phyloP scores from a whole-genome alignment of 495 filamentous ascomycete genomes.

The Aspergillus campestris region DNA sequence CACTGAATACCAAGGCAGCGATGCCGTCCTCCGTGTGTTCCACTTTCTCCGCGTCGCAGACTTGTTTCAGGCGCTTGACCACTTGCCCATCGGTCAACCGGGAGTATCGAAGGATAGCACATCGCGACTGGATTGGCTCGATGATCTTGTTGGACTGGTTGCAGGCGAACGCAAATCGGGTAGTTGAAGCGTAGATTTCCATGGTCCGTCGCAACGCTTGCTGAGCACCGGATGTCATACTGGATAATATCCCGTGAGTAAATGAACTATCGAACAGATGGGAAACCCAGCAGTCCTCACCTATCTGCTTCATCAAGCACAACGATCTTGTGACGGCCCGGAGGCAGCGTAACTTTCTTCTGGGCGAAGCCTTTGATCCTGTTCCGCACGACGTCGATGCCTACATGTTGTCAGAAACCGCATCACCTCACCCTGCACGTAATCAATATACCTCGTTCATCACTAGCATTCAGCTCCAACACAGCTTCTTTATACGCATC shows the following conservation, averaged over 20 bases:
- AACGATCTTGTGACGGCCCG: slow-evolving; percentile 87
- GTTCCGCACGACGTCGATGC: slow-evolving; percentile 97
- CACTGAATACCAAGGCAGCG: slow-evolving; percentile 90
- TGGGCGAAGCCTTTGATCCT: slow-evolving; percentile 98
- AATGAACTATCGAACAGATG: neutral
- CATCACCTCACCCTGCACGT: neutral
- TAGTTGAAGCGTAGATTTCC: slow-evolving; percentile 98
- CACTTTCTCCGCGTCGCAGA: slow-evolving; percentile 80
- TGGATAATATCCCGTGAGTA: slow-evolving; percentile 3
- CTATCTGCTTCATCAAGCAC: slow-evolving; percentile 97
- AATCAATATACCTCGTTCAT: slow-evolving; percentile 64
- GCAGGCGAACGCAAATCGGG: slow-evolving; percentile 95
- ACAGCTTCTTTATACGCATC: slow-evolving; percentile 97
- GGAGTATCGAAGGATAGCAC: slow-evolving; percentile 91
- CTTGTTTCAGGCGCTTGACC: slow-evolving; percentile 80
- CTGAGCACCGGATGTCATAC: slow-evolving; percentile 92
- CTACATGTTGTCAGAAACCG: slow-evolving; percentile 26
- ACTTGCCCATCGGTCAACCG: slow-evolving; percentile 88
- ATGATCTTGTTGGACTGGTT: slow-evolving; percentile 99
- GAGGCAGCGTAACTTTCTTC: slow-evolving; percentile 94
- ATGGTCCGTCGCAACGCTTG: slow-evolving; percentile 94
- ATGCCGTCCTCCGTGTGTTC: slow-evolving; percentile 89
- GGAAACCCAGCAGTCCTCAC: slow-evolving; percentile 17
- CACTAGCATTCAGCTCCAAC: slow-evolving; percentile 89
- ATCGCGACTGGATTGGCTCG: slow-evolving; percentile 92